Evolutionary conservation across 257 asterid genomes (phyloP), one percentile per base, ranked within the genome.

Genomic region (Solanum arcanum): DNA sequence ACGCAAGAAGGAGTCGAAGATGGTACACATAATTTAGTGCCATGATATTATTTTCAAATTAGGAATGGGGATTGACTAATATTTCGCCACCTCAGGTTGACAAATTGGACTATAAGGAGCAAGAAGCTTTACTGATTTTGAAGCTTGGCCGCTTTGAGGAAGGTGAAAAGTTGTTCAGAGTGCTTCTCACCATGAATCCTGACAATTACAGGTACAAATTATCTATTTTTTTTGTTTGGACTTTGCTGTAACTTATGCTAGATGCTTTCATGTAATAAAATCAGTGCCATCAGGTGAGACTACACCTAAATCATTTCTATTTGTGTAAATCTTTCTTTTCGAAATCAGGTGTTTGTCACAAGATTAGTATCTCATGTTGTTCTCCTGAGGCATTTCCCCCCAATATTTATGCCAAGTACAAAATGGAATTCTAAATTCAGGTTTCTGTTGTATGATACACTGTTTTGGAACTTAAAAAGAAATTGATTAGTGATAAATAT

Each of bases 141-240:
- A 96, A 95, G 95, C 98, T 97, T 88, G 93, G 94, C 84, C 92
- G 84, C 85, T 85, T 92, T 49, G 97, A 93, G 64, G 99, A 96
- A 91, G 98, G 96, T 86, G 97, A 92, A 92, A 94, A 91, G 70
- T 89, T 93, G 84, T 96, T 95, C 92, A 93, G 88, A 92, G 89
- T 90, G 90, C 92, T 97, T 42, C 99, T 96, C 86, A 90, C 96
- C 3, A 91, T 94, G 98, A 97, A 97, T 92, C 97, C 99, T 80
- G 99, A 97, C 90, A 96, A 97, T 90, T 97, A 96, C 90, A 90
- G 98, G 99, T 96, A 88, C 69, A 29, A 80, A 9, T 80, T 29
- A 80, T 49, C 69, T 80, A 80, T 9, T 49, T 80, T 29, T 44
- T 47, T 49, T 80, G 20, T 29, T 80, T 80, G 69, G 49, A 49